A percentile compares a stretch with the other conserved stretches of the same genome.
These are phyloP conservation scores for Aspergillus bridgeri DNA, from an alignment of 495 filamentous ascomycete genomes.

Conservation along the genomic window DNA sequence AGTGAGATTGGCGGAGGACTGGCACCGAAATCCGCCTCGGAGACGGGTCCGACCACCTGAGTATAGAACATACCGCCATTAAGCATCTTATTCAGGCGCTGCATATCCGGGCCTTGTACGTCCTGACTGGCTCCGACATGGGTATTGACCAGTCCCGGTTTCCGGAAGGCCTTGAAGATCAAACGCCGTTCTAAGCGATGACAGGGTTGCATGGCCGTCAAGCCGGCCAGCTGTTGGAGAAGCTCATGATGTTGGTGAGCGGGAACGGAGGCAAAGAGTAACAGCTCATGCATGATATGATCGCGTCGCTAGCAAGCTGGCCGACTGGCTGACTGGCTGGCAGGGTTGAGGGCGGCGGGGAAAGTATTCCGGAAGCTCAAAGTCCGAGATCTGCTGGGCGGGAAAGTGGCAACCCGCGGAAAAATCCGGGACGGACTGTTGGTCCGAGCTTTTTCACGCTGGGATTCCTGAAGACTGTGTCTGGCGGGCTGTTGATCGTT, in stretches of 20 bases:
- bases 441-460: constrained; percentile 4
- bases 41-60: constrained; percentile 44
- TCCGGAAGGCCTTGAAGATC: constrained; percentile 61
- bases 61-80: constrained; percentile 51
- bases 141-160: constrained; percentile 32
- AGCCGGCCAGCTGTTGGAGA: constrained; percentile 62
- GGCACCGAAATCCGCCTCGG: constrained; percentile 32
- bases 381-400: not conserved
- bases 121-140: constrained; percentile 46
- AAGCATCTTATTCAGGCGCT: constrained; percentile 45
- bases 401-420: constrained; percentile 15
- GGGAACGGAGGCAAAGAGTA: constrained; percentile 48
- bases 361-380: not conserved
- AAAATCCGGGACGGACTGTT: constrained; percentile 27
- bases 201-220: constrained; percentile 64
- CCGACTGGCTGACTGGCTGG: not conserved
- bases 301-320: no score
- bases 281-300: constrained; percentile 47
- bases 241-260: constrained; percentile 53
- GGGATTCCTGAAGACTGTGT: no score
- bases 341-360: not conserved
- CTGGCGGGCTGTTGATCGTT: no score
- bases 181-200: constrained; percentile 58
- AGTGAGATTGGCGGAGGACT: constrained; percentile 6
- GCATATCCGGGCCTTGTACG: constrained; percentile 38